Evolutionary conservation across 2,329 filamentous ascomycete genomes (phyloP), one percentile per base, ranked within the genome.

Genomic region (Hymenoscyphus fructigenus): DNA sequence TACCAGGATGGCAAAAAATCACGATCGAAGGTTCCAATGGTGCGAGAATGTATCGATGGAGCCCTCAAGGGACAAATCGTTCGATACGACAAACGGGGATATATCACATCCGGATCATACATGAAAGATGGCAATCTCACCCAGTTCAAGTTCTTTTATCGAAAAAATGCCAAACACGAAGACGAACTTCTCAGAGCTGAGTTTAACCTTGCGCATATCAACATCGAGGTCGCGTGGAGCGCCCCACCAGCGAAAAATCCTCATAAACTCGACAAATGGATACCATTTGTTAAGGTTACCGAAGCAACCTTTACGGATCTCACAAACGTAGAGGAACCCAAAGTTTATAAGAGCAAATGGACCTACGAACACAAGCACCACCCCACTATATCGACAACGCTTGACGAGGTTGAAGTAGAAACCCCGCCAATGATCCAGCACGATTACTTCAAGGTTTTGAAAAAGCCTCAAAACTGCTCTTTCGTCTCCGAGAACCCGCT

Each of bases 181-280:
- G 83, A 84, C 68, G 83, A 84, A 64, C 75, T 85, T 17, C 77
- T 85, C 4, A 78, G 83, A 57, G 83, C 82, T 0, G 83, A 84
- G 60, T 85, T 82, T 66, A 78, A 81, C 1, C 75, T 85, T 59
- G 78, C 81, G 9, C 82, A 85, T 70, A 80, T 84, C 69, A 82
- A 78, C 36, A 80, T 79, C 67, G 83, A 79, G 12, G 81, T 84
- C 4, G 80, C 80, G 28, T 85, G 83, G 83, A 82, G 81, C 69
- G 80, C 80, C 6, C 80, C 82, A 63, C 81, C 82, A 9, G 75
- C 78, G 34, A 79, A 79, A 32, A 80, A 81, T 68, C 77, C 80
- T 3, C 55, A 47, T n/a, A 83, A 82, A 71, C 75, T 80, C 62
- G 80, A 84, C 59, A 78, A 79, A 55, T 83, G 82, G 82, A 83